Conservation (phyloP, 129 eudicot species). For the Artemisia tridentata region DNA sequence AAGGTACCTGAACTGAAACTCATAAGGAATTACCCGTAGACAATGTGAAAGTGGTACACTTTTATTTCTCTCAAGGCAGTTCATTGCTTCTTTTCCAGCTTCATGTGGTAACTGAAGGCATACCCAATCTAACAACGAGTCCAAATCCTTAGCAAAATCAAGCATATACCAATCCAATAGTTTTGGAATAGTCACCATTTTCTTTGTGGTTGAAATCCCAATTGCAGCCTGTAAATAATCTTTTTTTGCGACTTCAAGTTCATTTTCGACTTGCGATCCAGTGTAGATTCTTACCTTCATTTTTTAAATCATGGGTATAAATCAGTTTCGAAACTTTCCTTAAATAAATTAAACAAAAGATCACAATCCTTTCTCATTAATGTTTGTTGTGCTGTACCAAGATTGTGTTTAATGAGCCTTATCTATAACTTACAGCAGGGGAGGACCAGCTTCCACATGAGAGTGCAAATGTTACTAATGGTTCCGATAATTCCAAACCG, state of each 20-base stretch:
- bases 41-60: slow-evolving; percentile 49
- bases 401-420: slow-evolving; percentile 30
- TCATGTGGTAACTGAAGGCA: slow-evolving; percentile 82
- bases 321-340: slow-evolving; percentile 9
- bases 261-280: slow-evolving; percentile 69
- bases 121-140: slow-evolving; percentile 84
- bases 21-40: slow-evolving; percentile 66
- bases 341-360: slow-evolving; percentile 5
- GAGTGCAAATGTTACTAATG: slow-evolving; percentile 86
- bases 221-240: slow-evolving; percentile 80
- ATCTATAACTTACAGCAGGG: slow-evolving; percentile 83
- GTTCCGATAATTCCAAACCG: slow-evolving; percentile 91
- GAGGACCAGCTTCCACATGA: slow-evolving; percentile 99
- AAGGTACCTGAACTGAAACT: slow-evolving; percentile 86
- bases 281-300: slow-evolving; percentile 83
- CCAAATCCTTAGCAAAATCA: slow-evolving; percentile 88
- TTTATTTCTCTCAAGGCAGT: slow-evolving; percentile 68
- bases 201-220: slow-evolving; percentile 55
- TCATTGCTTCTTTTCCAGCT: slow-evolving; percentile 69
- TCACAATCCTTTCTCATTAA: slow-evolving; percentile 15
- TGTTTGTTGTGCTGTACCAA: slow-evolving; percentile 18
- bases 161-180: slow-evolving; percentile 89
- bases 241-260: slow-evolving; percentile 67
- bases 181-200: slow-evolving; percentile 63
- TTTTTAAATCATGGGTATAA: slow-evolving; percentile 19